These are phyloP conservation scores for Talaromyces liani DNA, from an alignment of 495 filamentous ascomycete genomes.

Conservation along the genomic window DNA sequence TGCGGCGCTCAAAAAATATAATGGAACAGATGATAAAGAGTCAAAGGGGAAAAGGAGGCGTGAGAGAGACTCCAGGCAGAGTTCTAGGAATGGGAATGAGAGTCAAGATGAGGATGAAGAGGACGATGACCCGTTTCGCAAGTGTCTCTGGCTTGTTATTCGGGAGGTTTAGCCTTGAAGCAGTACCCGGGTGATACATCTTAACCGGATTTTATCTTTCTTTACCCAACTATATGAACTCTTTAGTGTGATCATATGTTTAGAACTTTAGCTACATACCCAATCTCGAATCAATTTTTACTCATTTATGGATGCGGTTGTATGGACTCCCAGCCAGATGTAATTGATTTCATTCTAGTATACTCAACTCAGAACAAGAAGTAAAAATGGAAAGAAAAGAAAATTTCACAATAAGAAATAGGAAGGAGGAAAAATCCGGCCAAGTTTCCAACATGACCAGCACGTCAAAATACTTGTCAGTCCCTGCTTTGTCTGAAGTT, in stretches of 20 bases:
- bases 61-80: background rate
- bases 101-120: background rate
- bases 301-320: background rate
- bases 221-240: too few relatives aligned
- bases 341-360: background rate
- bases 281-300: background rate
- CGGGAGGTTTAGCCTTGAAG: background rate
- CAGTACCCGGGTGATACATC: background rate
- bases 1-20: constrained; percentile 19
- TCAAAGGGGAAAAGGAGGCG: background rate
- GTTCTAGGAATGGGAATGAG: background rate
- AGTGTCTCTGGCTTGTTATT: constrained; percentile 5
- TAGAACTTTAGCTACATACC: background rate
- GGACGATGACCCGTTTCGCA: background rate
- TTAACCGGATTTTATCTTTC: too few relatives aligned
- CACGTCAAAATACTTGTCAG: too few relatives aligned
- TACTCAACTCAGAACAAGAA: too few relatives aligned
- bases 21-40: background rate
- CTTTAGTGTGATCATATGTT: too few relatives aligned
- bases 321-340: background rate
- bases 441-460: too few relatives aligned
- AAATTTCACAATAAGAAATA: background rate
- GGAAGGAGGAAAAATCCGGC: too few relatives aligned
- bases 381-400: background rate
- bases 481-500: too few relatives aligned